Evolutionary conservation across 306 rosid genomes (phyloP).

Genomic region (Erythrophleum fordii): DNA sequence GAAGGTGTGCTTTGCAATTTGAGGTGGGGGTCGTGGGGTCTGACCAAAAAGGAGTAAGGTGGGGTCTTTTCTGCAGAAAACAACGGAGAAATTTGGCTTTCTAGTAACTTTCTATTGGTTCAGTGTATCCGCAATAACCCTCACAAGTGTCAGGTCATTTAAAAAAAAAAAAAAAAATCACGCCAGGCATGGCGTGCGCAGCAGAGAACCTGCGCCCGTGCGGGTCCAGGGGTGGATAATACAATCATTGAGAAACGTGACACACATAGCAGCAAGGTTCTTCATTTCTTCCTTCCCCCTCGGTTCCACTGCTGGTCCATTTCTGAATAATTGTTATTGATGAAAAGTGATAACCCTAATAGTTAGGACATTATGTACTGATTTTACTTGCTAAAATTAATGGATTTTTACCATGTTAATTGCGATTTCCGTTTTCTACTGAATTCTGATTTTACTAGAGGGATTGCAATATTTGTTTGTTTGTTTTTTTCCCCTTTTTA

Average conservation of each 20-base stretch:
- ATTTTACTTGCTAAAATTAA: slow-evolving; percentile 13
- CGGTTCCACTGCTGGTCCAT: slow-evolving; percentile 21
- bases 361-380: neutral
- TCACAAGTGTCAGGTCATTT: slow-evolving; percentile 10
- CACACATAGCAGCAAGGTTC: slow-evolving; percentile 45
- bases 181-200: too few species aligned
- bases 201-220: too few species aligned
- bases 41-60: neutral
- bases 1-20: neutral
- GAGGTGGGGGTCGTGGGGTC: neutral
- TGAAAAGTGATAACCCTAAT: slow-evolving; percentile 21
- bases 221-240: slow-evolving; percentile 27
- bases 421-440: neutral
- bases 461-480: neutral
- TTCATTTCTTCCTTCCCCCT: slow-evolving; percentile 47
- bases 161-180: too few species aligned
- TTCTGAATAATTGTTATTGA: slow-evolving; percentile 23
- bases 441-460: neutral
- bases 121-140: neutral
- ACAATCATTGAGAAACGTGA: slow-evolving; percentile 29
- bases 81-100: neutral
- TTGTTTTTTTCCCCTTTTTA: neutral
- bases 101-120: neutral
- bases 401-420: neutral
- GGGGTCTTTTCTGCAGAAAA: neutral